Percentiles rank a stretch among this genome's conserved stretches.
Conservation (phyloP, 805 yeast species). For the Cyberlindnera lachancei region DNA sequence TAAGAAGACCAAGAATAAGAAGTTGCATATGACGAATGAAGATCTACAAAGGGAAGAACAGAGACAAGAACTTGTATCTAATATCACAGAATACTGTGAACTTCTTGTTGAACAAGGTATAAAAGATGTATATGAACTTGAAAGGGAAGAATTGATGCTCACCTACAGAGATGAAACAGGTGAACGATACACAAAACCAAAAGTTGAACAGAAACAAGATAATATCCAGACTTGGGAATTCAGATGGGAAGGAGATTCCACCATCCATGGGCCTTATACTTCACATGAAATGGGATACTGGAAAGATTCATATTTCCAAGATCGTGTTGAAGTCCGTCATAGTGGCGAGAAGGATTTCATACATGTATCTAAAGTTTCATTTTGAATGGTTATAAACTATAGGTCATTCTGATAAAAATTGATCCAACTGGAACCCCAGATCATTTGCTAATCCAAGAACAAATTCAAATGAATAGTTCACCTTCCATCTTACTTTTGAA, state of each 20-base stretch:
- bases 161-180: constrained; percentile 38
- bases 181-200: constrained; percentile 22
- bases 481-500: constrained; percentile 69
- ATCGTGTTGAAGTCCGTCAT: constrained; percentile 34
- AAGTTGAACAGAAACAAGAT: constrained; percentile 4
- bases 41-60: constrained; percentile 10
- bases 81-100: constrained; percentile 44
- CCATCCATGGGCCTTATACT: constrained; percentile 45
- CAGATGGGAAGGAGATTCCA: constrained; percentile 36
- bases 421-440: constrained; percentile 57
- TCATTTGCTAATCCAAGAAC: constrained; percentile 55
- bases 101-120: constrained; percentile 34
- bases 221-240: constrained; percentile 39
- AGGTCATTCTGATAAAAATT: constrained; percentile 39
- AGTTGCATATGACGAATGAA: constrained; percentile 9
- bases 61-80: constrained; percentile 25
- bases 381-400: too few species aligned
- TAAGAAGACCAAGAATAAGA: constrained; percentile 14
- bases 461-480: constrained; percentile 64
- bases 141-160: constrained; percentile 49
- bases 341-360: constrained; percentile 13
- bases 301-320: constrained; percentile 40
- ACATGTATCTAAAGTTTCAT: constrained; percentile 3
- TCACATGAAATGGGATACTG: constrained; percentile 42
- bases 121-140: constrained; percentile 41